These are phyloP conservation scores for Rasamsonia emersonii DNA, from an alignment of 2,329 filamentous ascomycete species.

Conservation along the genomic window DNA sequence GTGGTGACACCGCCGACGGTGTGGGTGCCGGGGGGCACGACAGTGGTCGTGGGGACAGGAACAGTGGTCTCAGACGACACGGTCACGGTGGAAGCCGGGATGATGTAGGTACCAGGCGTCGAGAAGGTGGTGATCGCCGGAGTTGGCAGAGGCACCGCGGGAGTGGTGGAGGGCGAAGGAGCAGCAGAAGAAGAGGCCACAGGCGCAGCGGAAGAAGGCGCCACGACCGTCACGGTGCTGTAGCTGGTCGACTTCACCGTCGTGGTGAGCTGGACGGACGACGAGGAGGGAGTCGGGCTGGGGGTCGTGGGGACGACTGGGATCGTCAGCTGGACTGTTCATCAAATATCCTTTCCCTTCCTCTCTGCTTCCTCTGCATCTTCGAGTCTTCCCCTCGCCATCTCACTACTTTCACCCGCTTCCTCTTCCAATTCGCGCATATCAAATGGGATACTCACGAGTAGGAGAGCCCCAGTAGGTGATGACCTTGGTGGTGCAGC, in stretches of 20 bases:
- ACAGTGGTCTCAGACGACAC: slow-evolving; percentile 59
- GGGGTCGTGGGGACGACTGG: slow-evolving; percentile 10
- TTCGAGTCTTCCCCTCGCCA: not conserved
- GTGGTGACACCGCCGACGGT: slow-evolving; percentile 67
- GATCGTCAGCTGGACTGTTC: slow-evolving; percentile 4
- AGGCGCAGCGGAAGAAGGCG: slow-evolving; percentile 15
- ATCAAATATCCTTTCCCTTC: too few species aligned
- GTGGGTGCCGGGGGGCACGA: slow-evolving; percentile 55
- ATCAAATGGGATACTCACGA: slow-evolving; percentile 37
- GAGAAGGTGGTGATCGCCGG: slow-evolving; percentile 9
- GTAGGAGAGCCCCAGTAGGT: slow-evolving; percentile 60
- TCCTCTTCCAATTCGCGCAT: slow-evolving; percentile 24
- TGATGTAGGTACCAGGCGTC: slow-evolving; percentile 8
- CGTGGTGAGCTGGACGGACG: slow-evolving; percentile 19
- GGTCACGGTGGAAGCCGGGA: slow-evolving; percentile 43
- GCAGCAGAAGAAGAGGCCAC: slow-evolving; percentile 15
- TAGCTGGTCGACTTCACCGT: slow-evolving; percentile 32
- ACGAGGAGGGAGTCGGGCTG: slow-evolving; percentile 12
- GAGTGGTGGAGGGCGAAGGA: slow-evolving; percentile 18
- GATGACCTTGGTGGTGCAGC: slow-evolving; percentile 66
- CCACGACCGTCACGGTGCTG: slow-evolving; percentile 27
- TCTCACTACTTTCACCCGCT: slow-evolving; percentile 1
- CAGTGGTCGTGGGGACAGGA: slow-evolving; percentile 55
- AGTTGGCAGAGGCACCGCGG: slow-evolving; percentile 16
- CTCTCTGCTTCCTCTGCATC: too few species aligned